phyloP scores from a whole-genome alignment of 2,329 filamentous ascomycete species.

The Penicillium rolfsii region DNA sequence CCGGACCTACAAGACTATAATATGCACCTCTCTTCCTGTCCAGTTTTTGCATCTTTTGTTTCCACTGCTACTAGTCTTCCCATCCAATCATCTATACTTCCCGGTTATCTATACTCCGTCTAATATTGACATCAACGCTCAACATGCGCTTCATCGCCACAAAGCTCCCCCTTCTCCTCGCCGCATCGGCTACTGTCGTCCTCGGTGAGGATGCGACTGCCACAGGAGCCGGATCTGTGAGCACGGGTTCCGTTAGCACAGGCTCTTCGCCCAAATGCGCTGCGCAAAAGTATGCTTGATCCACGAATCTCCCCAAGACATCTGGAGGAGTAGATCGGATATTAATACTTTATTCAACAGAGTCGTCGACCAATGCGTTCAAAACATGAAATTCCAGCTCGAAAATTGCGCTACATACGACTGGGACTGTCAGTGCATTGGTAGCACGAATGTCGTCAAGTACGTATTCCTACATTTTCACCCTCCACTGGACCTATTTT shows the following conservation, averaged over 20 bases:
- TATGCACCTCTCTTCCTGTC: background rate
- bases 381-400: conserved; percentile 13
- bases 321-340: background rate
- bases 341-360: background rate
- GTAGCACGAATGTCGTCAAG: conserved; percentile 9
- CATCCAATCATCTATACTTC: background rate
- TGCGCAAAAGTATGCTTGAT: conserved; percentile 10
- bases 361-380: conserved; percentile 13
- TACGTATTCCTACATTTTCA: background rate
- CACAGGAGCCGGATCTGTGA: background rate
- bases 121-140: background rate
- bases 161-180: conserved; percentile 7
- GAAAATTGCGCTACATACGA: conserved; percentile 13
- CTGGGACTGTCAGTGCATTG: conserved; percentile 12
- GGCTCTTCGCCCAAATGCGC: conserved; percentile 2
- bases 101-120: background rate
- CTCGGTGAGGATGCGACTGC: background rate
- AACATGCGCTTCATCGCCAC: conserved; percentile 8
- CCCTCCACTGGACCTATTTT: too few species aligned
- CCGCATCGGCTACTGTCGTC: conserved; percentile 9
- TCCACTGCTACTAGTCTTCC: background rate
- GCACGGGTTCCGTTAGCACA: background rate
- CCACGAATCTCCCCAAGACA: too few species aligned
- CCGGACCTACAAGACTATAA: background rate
- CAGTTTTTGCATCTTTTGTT: background rate